Conservation (phyloP, 169 alveolate genomes). For the Plasmodium malariae region DNA sequence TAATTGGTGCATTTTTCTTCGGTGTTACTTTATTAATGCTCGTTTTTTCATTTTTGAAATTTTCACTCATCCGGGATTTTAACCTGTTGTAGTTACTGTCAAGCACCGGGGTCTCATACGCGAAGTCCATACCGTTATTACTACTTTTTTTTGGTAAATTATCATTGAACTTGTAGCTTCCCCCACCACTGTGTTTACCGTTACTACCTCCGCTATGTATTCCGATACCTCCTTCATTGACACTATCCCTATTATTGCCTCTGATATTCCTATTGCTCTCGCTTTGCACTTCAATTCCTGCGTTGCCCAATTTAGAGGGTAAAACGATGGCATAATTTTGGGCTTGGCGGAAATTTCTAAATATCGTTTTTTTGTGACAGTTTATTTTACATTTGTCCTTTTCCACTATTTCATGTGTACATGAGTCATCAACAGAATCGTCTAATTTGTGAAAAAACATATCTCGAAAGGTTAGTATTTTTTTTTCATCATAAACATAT, state of each 20-base stretch:
- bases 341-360: too few species aligned
- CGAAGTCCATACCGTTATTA: background rate
- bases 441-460: background rate
- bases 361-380: background rate
- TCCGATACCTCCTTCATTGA: too few species aligned
- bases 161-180: background rate
- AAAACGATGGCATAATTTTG: too few species aligned
- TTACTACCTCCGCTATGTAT: background rate
- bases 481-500: slow-evolving; percentile 65
- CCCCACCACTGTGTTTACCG: background rate
- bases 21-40: background rate
- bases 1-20: slow-evolving; percentile 1
- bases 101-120: too few species aligned
- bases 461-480: slow-evolving; percentile 49
- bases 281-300: background rate
- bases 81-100: background rate
- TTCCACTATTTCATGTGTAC: background rate
- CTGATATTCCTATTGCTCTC: background rate
- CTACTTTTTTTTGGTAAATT: background rate
- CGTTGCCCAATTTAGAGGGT: background rate
- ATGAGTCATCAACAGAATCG: background rate
- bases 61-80: background rate
- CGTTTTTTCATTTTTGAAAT: background rate
- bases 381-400: background rate
- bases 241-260: too few species aligned